Percentiles rank a stretch among this genome's conserved stretches.
Conservation (phyloP, 345 rosid genomes). For the Eucalyptus marginata region DNA sequence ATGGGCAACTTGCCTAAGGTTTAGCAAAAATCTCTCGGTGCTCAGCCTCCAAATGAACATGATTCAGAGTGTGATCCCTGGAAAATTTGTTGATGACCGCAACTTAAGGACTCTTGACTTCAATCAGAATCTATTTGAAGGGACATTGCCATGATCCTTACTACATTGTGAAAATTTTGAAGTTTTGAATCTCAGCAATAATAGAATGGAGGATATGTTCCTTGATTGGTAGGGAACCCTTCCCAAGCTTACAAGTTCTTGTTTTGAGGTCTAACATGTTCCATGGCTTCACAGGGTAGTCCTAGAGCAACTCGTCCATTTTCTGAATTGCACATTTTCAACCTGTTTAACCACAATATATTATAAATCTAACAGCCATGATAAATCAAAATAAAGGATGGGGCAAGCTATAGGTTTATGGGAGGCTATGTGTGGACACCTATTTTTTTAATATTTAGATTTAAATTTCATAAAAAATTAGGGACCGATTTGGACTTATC, state of each 20-base stretch:
- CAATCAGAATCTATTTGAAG: not conserved
- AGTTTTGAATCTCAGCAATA: not conserved
- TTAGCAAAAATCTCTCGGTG: not conserved
- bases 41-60: not conserved
- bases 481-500: no score
- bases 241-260: not conserved
- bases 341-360: not conserved
- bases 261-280: not conserved
- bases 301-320: not conserved
- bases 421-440: not conserved
- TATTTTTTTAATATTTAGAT: no score
- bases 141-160: not conserved
- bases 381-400: not conserved
- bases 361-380: not conserved
- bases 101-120: not conserved
- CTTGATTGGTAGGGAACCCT: not conserved
- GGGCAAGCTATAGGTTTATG: not conserved
- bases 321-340: rapidly evolving
- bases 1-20: not conserved
- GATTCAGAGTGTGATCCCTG: not conserved
- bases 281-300: not conserved
- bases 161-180: not conserved
- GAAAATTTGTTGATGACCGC: not conserved
- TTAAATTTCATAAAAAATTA: no score
- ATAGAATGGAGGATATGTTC: not conserved